A percentile compares a stretch with the other conserved stretches of the same genome.
phyloP scores from a whole-genome alignment of 306 rosid genomes.

The Arachis stenosperma region DNA sequence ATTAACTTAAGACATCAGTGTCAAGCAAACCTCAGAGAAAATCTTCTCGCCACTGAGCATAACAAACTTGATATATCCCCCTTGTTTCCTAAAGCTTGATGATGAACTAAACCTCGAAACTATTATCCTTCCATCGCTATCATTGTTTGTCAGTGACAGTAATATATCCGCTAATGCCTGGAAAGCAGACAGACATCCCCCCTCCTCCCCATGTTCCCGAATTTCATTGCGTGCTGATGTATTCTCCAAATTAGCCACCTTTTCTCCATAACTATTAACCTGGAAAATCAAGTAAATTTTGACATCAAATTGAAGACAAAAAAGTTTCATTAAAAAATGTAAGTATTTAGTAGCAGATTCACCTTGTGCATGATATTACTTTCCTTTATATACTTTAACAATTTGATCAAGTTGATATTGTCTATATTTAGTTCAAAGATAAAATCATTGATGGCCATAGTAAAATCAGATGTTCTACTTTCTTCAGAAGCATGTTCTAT shows the following conservation, averaged over 20 bases:
- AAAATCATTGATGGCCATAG: conserved; percentile 88
- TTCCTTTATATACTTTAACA: conserved; percentile 79
- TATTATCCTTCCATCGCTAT: conserved; percentile 86
- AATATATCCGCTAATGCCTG: conserved; percentile 73
- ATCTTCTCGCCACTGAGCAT: conserved; percentile 92
- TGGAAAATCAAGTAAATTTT: conserved; percentile 47
- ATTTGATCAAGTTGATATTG: conserved; percentile 87
- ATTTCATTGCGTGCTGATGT: conserved; percentile 32
- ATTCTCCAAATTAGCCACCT: conserved; percentile 51
- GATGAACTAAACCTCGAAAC: conserved; percentile 61
- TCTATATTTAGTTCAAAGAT: conserved; percentile 76
- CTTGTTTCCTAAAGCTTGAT: conserved; percentile 49
- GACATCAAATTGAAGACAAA: conserved; percentile 21
- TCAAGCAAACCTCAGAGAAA: conserved; percentile 79
- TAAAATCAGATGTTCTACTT: conserved; percentile 50
- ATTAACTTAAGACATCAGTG: conserved; percentile 31
- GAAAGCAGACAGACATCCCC: conserved; percentile 79
- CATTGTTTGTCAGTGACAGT: conserved; percentile 71
- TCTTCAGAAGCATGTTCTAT: conserved; percentile 51
- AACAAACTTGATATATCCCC: conserved; percentile 80
- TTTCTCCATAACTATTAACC: conserved; percentile 88
- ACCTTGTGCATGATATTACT: conserved; percentile 98
- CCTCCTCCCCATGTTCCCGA: conserved; percentile 52
- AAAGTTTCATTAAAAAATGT: conserved; percentile 26
- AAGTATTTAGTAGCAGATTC: conserved; percentile 36